A percentile compares a stretch with the other conserved stretches of the same genome.
These are phyloP conservation scores for Scleroderma citrinum DNA, from an alignment of 768 basidiomycete genomes.

Conservation along the genomic window DNA sequence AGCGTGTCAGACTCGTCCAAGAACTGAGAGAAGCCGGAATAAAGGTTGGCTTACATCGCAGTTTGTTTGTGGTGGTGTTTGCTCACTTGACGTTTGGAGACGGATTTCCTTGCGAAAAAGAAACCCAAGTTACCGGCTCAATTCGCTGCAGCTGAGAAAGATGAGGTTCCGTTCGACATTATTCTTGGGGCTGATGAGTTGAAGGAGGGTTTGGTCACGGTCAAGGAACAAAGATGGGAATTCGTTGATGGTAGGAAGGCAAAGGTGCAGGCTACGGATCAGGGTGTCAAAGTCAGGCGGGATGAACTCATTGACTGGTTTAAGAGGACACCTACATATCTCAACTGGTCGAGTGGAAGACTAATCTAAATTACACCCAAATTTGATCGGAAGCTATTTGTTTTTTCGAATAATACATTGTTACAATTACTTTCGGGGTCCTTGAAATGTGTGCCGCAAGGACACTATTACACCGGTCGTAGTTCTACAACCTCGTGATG, in stretches of 20 bases:
- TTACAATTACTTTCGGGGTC: no score
- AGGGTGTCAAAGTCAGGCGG: constrained; percentile 61
- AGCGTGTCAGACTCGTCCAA: constrained; percentile 74
- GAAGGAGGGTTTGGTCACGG: constrained; percentile 74
- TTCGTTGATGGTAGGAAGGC: constrained; percentile 65
- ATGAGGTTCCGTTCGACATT: constrained; percentile 89
- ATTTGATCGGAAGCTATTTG: no score
- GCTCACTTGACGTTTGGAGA: constrained; percentile 35
- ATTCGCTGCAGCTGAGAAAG: constrained; percentile 85
- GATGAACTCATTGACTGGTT: constrained; percentile 60
- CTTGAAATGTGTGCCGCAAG: no score
- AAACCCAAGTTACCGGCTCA: constrained; percentile 88
- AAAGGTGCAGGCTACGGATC: constrained; percentile 53
- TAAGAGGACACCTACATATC: constrained; percentile 33
- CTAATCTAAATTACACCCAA: constrained; percentile 17
- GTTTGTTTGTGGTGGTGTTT: neutral
- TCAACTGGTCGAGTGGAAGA: constrained; percentile 27
- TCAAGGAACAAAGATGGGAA: constrained; percentile 90
- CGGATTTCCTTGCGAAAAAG: constrained; percentile 87
- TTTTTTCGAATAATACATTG: no score
- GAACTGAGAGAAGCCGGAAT: constrained; percentile 83
- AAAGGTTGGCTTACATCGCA: constrained; percentile 50
- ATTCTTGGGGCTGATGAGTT: constrained; percentile 88
- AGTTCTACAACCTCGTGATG: no score
- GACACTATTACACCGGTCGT: no score